These are phyloP conservation scores for Juglanconis oblonga DNA, from an alignment of 2,329 filamentous ascomycete genomes.

Conservation along the genomic window DNA sequence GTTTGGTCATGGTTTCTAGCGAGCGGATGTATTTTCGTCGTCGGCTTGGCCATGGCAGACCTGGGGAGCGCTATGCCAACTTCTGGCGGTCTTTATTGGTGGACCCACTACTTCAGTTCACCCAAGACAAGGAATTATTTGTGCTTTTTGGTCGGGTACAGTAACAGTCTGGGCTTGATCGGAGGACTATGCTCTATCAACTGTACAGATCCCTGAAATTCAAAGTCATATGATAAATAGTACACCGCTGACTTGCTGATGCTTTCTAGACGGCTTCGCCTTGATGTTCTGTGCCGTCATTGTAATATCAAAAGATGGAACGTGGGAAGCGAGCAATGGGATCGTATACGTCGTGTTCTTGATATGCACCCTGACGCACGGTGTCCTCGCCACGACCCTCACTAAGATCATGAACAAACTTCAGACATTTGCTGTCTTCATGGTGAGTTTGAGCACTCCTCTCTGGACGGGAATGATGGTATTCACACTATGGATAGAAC, in stretches of 20 bases:
- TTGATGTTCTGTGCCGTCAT: conserved; percentile 59
- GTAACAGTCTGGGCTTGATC: conserved; percentile 59
- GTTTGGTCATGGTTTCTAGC: conserved; percentile 63
- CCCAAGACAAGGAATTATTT: conserved; percentile 53
- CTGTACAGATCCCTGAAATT: conserved; percentile 28
- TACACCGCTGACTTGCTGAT: neutral
- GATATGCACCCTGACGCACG: conserved; percentile 51
- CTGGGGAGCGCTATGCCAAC: conserved; percentile 56
- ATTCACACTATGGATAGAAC: conserved; percentile 31
- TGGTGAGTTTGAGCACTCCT: conserved; percentile 22
- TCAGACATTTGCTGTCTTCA: conserved; percentile 52
- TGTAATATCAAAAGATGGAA: conserved; percentile 53
- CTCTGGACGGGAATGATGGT: neutral
- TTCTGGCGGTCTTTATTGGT: conserved; percentile 45
- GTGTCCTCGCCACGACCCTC: conserved; percentile 48
- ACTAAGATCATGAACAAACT: conserved; percentile 57
- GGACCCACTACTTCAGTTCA: conserved; percentile 51
- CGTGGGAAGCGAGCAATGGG: conserved; percentile 53
- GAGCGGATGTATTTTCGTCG: conserved; percentile 54
- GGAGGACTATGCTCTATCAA: conserved; percentile 61
- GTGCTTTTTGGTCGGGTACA: conserved; percentile 60
- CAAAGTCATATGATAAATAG: neutral
- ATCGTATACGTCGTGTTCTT: conserved; percentile 57
- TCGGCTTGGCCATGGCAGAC: conserved; percentile 57
- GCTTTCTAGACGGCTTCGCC: conserved; percentile 40